These are phyloP conservation scores for Plenodomus biglobosus DNA, from an alignment of 2,329 filamentous ascomycete species.

Conservation along the genomic window DNA sequence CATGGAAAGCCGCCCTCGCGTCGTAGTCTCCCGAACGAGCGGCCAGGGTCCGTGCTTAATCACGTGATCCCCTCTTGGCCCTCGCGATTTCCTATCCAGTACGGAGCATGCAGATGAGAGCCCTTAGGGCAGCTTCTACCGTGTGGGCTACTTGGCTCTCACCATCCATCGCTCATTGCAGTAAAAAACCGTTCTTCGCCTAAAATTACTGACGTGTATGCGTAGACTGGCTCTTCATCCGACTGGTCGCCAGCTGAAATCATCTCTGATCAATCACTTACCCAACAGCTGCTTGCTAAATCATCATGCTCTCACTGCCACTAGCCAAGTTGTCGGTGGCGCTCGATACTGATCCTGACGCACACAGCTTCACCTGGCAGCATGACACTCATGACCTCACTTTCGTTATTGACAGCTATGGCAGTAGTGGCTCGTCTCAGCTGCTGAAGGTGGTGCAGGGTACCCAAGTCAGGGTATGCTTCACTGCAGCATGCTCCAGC, in stretches of 20 bases:
- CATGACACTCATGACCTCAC: conserved; percentile 37
- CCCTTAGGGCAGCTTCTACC: too few relatives aligned
- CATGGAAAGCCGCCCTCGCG: conserved; percentile 13
- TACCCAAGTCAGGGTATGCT: conserved; percentile 47
- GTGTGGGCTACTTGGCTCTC: too few relatives aligned
- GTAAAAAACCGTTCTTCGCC: background rate
- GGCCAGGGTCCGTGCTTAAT: too few relatives aligned
- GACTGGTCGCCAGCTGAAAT: background rate
- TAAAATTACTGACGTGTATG: background rate
- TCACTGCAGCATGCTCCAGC: conserved; percentile 1
- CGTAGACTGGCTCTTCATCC: too few relatives aligned
- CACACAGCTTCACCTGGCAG: conserved; percentile 39
- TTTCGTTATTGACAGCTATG: conserved; percentile 38
- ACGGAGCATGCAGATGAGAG: too few relatives aligned
- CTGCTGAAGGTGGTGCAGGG: conserved; percentile 47
- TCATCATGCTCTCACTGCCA: conserved; percentile 33
- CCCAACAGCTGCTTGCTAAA: conserved; percentile 7
- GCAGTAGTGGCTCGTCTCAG: conserved; percentile 27
- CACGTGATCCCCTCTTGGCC: too few relatives aligned
- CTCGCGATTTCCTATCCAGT: too few relatives aligned
- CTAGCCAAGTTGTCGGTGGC: conserved; percentile 40
- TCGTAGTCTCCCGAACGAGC: background rate
- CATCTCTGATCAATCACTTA: conserved; percentile 13
- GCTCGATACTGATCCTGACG: conserved; percentile 30
- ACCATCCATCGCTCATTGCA: too few relatives aligned